Conservation (phyloP, 176 grass and related monocot genomes). For the Eragrostis curvula region DNA sequence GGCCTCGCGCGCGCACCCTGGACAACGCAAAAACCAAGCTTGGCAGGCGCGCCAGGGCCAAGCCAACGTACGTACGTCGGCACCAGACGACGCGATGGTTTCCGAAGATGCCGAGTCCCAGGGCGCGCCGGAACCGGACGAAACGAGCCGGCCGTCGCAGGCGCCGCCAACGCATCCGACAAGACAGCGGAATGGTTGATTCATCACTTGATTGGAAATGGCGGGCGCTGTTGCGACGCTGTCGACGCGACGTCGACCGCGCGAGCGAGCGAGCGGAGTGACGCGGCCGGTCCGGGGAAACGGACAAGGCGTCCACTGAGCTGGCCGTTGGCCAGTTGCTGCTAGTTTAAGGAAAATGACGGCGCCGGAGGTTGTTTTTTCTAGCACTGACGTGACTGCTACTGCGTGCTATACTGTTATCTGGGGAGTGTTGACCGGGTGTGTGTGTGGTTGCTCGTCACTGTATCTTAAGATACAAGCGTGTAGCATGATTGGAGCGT, state of each 20-base stretch:
- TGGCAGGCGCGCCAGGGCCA: background rate
- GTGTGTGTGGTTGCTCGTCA: background rate
- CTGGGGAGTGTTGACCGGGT: background rate
- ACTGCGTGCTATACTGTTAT: background rate
- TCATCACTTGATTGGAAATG: too few relatives aligned
- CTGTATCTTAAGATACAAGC: background rate
- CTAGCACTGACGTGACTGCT: background rate
- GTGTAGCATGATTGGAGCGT: background rate
- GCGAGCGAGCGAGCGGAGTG: background rate
- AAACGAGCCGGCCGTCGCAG: slow-evolving; percentile 18
- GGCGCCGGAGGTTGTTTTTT: background rate
- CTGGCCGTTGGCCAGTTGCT: background rate
- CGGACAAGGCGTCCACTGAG: background rate
- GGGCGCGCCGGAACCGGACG: slow-evolving; percentile 24
- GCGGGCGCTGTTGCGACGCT: background rate
- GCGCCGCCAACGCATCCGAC: slow-evolving; percentile 16
- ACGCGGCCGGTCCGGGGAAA: background rate
- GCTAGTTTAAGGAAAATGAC: slow-evolving; percentile 14
- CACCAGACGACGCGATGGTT: slow-evolving; percentile 1
- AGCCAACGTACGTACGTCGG: background rate
- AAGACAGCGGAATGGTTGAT: background rate
- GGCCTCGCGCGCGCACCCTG: background rate
- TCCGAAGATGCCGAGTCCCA: slow-evolving; percentile 33
- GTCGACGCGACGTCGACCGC: background rate
- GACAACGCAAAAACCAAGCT: slow-evolving; percentile 9